A percentile compares a stretch with the other conserved stretches of the same genome.
These are phyloP conservation scores for Paraconiothyrium sp. DNA, from an alignment of 2,329 filamentous ascomycete species.

Conservation along the genomic window DNA sequence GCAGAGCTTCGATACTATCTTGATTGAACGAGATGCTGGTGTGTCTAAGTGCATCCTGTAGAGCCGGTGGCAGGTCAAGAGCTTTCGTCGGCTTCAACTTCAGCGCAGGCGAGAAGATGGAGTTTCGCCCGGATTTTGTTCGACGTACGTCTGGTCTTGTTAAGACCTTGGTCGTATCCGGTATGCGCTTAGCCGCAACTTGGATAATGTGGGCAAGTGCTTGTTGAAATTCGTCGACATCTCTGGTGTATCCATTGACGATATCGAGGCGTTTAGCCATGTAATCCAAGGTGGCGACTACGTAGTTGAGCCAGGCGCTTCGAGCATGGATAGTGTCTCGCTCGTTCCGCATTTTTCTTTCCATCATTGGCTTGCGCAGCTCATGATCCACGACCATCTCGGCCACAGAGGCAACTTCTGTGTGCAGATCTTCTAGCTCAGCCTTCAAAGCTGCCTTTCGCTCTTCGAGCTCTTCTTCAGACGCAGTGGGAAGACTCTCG, in stretches of 20 bases:
- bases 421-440: conserved; percentile 74
- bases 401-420: conserved; percentile 74
- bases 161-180: conserved; percentile 24
- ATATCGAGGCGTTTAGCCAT: conserved; percentile 49
- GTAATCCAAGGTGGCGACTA: conserved; percentile 54
- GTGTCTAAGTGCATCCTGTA: conserved; percentile 47
- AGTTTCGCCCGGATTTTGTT: conserved; percentile 34
- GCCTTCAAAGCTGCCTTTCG: conserved; percentile 66
- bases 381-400: conserved; percentile 77
- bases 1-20: conserved; percentile 37
- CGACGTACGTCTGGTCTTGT: conserved; percentile 32
- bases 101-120: conserved; percentile 39
- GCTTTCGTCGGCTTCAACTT: conserved; percentile 40
- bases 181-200: conserved; percentile 38
- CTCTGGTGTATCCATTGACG: conserved; percentile 33
- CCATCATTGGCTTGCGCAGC: conserved; percentile 68
- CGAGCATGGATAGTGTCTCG: conserved; percentile 47
- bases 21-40: conserved; percentile 42
- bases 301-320: conserved; percentile 55
- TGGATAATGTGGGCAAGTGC: conserved; percentile 41
- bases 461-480: conserved; percentile 57
- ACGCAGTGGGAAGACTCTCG: conserved; percentile 18
- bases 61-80: conserved; percentile 41
- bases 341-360: conserved; percentile 48
- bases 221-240: conserved; percentile 41